Evolutionary conservation across 495 filamentous ascomycete species (phyloP).

Genomic region (Penicillium nucicola): DNA sequence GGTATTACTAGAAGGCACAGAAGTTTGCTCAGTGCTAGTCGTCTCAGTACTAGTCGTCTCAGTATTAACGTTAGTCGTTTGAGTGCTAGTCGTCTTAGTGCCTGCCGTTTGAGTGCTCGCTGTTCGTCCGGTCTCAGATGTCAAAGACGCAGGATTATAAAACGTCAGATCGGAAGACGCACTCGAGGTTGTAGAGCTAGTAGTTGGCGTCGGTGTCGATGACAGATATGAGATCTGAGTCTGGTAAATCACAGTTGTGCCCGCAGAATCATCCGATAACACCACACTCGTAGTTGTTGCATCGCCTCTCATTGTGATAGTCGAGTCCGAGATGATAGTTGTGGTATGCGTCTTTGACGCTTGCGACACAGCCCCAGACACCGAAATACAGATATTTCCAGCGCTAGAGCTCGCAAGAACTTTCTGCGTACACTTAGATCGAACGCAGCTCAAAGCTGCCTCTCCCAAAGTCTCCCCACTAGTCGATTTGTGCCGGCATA

Average conservation of each 20-base stretch:
- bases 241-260: background rate
- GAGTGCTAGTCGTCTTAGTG: background rate
- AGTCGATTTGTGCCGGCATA: conserved; percentile 57
- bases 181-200: conserved; percentile 1
- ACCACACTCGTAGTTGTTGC: conserved; percentile 1
- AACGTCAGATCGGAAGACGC: background rate
- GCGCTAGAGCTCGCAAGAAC: conserved; percentile 31
- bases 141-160: background rate
- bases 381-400: conserved; percentile 56
- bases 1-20: background rate
- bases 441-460: conserved; percentile 60
- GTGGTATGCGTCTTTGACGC: conserved; percentile 62
- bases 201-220: conserved; percentile 1
- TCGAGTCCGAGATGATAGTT: conserved; percentile 43
- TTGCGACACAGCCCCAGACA: conserved; percentile 49
- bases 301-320: conserved; percentile 19
- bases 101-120: background rate
- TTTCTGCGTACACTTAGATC: conserved; percentile 38
- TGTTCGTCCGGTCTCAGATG: background rate
- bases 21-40: background rate
- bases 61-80: no score
- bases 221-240: background rate
- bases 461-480: conserved; percentile 69
- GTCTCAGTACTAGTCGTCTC: no score
- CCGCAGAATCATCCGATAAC: conserved; percentile 3